Evolutionary conservation across 2,329 filamentous ascomycete genomes (phyloP), one percentile per base, ranked within the genome.

Genomic region (Thielaviopsis populi): DNA sequence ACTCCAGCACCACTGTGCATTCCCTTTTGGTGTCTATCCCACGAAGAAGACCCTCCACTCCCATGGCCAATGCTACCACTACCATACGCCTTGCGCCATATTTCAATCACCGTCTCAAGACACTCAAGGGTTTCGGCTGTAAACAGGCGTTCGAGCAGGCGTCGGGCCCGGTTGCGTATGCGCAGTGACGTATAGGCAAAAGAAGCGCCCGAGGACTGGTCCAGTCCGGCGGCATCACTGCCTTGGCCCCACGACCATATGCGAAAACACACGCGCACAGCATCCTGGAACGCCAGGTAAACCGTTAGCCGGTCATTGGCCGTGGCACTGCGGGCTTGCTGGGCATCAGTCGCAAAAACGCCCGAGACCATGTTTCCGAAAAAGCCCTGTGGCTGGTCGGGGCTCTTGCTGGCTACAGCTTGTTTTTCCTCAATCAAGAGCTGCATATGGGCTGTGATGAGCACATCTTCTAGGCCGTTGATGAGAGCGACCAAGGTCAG

Each of bases 351-450:
- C 43, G 89, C 82, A 71, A 96, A 96, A 0, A 96, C 89, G 1
- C 90, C 90, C 0, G 91, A 94, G 1, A 95, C 89, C 83, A 96
- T 95, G 69, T 89, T 95, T 54, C 91, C 91, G 70, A 97, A 95
- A 72, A 96, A 92, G 4, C 90, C 86, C 71, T 91, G 89, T 15
- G 86, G 83, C 68, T 89, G 88, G 70, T 95, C 89, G 24, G 90
- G 89, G 66, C 84, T 86, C 75, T 95, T 96, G 53, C 80, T 77
- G 41, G 83, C 76, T 63, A 85, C 83, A 53, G 80, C 79, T 67
- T 82, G 83, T 48, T 84, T 82, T 73, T 95, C 90, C 69, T 95
- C 90, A 27, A 80, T 77, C 61, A 91, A 75, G 22, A 97, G 77
- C 65, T 86, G 86, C 69, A 95, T 88, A 73, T 99, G 94, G 3